Conservation (phyloP, 768 basidiomycete species). For the Pleurotus giganteus region DNA sequence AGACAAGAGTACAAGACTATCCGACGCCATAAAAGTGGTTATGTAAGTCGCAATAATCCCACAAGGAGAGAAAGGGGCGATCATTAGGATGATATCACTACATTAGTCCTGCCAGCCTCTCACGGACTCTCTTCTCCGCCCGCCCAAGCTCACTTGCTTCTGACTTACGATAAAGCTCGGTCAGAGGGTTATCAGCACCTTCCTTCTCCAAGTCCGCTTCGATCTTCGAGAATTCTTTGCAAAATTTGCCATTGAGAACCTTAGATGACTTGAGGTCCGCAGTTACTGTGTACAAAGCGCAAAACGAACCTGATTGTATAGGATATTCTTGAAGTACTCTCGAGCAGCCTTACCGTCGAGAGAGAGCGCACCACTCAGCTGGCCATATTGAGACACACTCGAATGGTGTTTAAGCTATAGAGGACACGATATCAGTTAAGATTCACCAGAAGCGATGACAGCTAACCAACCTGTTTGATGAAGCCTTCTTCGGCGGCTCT, state of each 20-base stretch:
- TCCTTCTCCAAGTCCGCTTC: slow-evolving; percentile 57
- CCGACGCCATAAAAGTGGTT: too few species aligned
- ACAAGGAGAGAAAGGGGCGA: neutral
- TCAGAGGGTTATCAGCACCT: slow-evolving; percentile 52
- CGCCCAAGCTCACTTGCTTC: slow-evolving; percentile 53
- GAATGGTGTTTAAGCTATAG: slow-evolving; percentile 59
- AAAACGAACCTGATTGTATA: slow-evolving; percentile 49
- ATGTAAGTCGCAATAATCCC: too few species aligned
- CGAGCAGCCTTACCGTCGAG: slow-evolving; percentile 50
- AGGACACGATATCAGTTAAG: neutral
- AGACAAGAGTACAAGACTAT: slow-evolving; percentile 37
- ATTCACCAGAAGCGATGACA: neutral
- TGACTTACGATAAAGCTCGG: slow-evolving; percentile 47
- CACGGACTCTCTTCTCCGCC: slow-evolving; percentile 59
- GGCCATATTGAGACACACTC: slow-evolving; percentile 59
- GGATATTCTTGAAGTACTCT: slow-evolving; percentile 55
- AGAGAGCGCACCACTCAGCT: slow-evolving; percentile 53
- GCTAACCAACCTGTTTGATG: slow-evolving; percentile 45
- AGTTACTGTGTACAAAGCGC: neutral
- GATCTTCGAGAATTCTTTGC: slow-evolving; percentile 50
- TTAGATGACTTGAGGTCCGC: slow-evolving; percentile 15
- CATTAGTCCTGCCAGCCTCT: slow-evolving; percentile 41
- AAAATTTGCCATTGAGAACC: slow-evolving; percentile 62
- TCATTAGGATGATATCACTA: slow-evolving; percentile 19
- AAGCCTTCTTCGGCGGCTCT: slow-evolving; percentile 67